These are phyloP conservation scores for Pleurotus ostreatus DNA, from an alignment of 768 basidiomycete species.

Conservation along the genomic window DNA sequence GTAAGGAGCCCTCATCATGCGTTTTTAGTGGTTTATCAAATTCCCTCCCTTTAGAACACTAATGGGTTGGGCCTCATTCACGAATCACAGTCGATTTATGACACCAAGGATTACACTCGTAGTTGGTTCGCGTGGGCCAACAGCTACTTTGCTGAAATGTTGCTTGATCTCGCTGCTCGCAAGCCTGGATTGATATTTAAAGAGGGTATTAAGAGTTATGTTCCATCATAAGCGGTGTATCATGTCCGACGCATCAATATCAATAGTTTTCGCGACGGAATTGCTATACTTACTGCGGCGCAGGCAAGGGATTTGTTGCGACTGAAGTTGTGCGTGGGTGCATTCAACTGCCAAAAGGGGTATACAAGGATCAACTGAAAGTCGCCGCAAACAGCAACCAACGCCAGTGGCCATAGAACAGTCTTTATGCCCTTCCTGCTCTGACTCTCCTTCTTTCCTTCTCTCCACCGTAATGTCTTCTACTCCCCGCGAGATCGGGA, in stretches of 20 bases:
- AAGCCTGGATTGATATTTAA: constrained; percentile 69
- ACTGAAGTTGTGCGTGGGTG: neutral
- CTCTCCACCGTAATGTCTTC: constrained; percentile 42
- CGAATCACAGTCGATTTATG: constrained; percentile 66
- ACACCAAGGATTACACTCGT: constrained; percentile 54
- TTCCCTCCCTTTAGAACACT: constrained; percentile 51
- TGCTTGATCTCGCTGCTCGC: constrained; percentile 68
- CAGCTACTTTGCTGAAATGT: constrained; percentile 81
- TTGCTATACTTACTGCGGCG: neutral
- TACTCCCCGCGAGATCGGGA: constrained; percentile 77
- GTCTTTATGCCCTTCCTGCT: constrained; percentile 9
- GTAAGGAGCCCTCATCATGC: constrained; percentile 32
- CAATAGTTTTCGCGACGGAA: neutral
- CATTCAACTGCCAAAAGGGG: neutral
- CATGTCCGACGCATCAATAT: no score
- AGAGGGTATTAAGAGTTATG: constrained; percentile 46
- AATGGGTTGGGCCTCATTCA: constrained; percentile 74
- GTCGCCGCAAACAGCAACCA: neutral
- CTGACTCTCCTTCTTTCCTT: constrained; percentile 2
- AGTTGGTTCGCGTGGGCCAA: constrained; percentile 85
- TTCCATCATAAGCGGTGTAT: constrained; percentile 23
- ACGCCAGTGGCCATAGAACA: constrained; percentile 1
- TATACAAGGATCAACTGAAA: constrained; percentile 4
- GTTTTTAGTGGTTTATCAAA: neutral
- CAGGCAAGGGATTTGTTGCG: neutral